These are phyloP conservation scores for Tetrapisispora taiwanensis DNA, from an alignment of 805 yeast species.

Conservation along the genomic window DNA sequence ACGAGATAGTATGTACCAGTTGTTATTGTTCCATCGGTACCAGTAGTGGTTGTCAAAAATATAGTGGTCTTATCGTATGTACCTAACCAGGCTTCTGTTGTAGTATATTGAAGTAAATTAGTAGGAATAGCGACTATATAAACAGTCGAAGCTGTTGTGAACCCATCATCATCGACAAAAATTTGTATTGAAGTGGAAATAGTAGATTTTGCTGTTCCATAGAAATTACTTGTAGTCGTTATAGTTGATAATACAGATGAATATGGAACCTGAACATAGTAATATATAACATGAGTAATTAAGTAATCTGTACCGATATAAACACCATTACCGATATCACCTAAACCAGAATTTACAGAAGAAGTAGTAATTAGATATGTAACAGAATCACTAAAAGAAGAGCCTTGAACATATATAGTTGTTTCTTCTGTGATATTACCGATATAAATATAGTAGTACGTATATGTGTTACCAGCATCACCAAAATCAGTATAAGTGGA, in stretches of 20 bases:
- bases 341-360: constrained; percentile 1
- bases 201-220: neutral
- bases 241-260: neutral
- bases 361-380: constrained; percentile 1
- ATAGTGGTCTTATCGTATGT: neutral
- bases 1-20: neutral
- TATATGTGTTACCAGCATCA: neutral
- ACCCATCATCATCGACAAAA: neutral
- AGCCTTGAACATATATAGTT: neutral
- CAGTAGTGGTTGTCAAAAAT: neutral
- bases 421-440: neutral
- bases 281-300: neutral
- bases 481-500: neutral
- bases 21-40: constrained; percentile 1
- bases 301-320: constrained; percentile 5
- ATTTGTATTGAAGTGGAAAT: neutral
- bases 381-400: neutral
- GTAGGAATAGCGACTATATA: neutral
- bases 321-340: constrained; percentile 5
- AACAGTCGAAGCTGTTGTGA: neutral
- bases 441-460: neutral
- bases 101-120: neutral
- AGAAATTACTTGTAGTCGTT: neutral
- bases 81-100: neutral
- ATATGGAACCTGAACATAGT: neutral